Evolutionary conservation across 495 filamentous ascomycete species (phyloP).

Genomic region (Elaphomyces granulatus): DNA sequence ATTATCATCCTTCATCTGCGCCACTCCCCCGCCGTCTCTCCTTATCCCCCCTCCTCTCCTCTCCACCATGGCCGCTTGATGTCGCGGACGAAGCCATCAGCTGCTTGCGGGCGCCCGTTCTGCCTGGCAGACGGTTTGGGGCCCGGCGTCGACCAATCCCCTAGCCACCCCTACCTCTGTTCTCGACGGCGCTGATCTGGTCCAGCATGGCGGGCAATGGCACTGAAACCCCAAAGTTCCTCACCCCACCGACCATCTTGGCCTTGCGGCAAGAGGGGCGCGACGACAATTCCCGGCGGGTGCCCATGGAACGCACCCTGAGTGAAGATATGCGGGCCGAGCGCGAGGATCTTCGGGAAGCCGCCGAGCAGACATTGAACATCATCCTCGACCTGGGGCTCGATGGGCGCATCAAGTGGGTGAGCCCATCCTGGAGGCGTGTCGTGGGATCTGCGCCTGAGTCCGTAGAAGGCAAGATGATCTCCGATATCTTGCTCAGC

Average conservation of each 20-base stretch:
- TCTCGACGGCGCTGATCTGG: constrained; percentile 1
- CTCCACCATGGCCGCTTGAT: constrained; percentile 30
- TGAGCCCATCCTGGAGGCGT: constrained; percentile 92
- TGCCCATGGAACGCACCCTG: constrained; percentile 41
- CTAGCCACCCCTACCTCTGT: background rate
- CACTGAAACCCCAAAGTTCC: constrained; percentile 26
- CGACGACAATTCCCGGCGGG: constrained; percentile 25
- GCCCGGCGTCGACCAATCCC: constrained; percentile 6
- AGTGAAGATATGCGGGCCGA: constrained; percentile 63
- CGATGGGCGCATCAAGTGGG: constrained; percentile 81
- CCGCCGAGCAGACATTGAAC: constrained; percentile 90
- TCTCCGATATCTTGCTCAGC: constrained; percentile 67
- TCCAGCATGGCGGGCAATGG: constrained; percentile 34
- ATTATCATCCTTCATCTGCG: background rate
- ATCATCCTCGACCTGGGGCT: constrained; percentile 87
- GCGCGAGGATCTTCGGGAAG: constrained; percentile 82
- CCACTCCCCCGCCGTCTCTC: constrained; percentile 21
- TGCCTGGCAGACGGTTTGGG: constrained; percentile 36
- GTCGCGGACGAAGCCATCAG: constrained; percentile 33
- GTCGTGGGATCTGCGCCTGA: constrained; percentile 69
- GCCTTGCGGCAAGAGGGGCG: constrained; percentile 41
- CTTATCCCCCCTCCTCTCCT: constrained; percentile 9
- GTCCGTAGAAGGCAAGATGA: constrained; percentile 58
- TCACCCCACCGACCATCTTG: constrained; percentile 37
- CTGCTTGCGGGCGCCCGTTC: constrained; percentile 32